Base-by-base conservation (phyloP, 306 rosid genomes). In the Carpinus fangiana region DNA sequence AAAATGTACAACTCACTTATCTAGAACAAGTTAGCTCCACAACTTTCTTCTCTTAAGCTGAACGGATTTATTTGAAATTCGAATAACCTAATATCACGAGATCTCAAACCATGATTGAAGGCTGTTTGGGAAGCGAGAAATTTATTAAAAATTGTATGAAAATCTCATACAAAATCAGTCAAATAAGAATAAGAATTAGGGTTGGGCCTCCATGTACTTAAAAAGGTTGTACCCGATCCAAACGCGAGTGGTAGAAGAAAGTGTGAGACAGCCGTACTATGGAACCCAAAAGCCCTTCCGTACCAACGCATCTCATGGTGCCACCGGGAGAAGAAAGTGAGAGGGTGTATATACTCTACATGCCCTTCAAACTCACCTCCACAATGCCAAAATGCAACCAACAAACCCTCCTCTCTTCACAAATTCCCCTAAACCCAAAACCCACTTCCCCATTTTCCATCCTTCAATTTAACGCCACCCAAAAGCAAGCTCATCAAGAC, bases 381-480 rank as follows among this genome's bases (percentile, higher is more conserved):
- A 23, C 43, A 59, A 46, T 26, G 56, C 69, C 20, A 12, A 72
- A 41, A 5, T 18, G 20, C 23, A 55, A 20, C 52, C 13, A 66
- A 36, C 36, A 7, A 13, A 12, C 31, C 2, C 14, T 51, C 36
- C 14, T 51, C 36, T 23, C 60, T 8, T 16, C 60, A 50, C 8
- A 36, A 75, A 14, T 52, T 47, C 48, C 31, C 54, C 52, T 38
- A 26, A 47, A 23, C 59, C 45, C 81, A 52, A 47, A 62, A 43
- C 5, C 43, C 72, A 4, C 20, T 21, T 1, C 16, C 20, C 50
- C 43, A 17, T 3, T 34, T 14, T 23, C 61, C 31, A 4, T 8
- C 28, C 53, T 31, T 12, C 68, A 77, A 68, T 51, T 69, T 80
- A 13, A 67, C 57, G 28, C 71, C 59, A 8, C 23, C 67, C 38